A percentile compares a stretch with the other conserved stretches of the same genome.
These are phyloP conservation scores for Neltuma alba DNA, from an alignment of 306 rosid genomes.

Conservation along the genomic window DNA sequence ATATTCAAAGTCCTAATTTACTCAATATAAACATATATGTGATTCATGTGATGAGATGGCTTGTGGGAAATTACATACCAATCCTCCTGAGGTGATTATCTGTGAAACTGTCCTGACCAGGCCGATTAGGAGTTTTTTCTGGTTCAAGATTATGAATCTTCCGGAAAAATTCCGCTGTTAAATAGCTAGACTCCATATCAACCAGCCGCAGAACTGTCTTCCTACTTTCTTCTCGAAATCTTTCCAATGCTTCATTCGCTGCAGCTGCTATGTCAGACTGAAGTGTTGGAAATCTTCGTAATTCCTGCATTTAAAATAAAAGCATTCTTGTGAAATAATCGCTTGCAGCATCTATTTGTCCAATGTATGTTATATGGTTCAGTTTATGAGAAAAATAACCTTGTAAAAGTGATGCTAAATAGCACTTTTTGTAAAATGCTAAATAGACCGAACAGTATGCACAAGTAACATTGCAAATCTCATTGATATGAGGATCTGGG, in stretches of 20 bases:
- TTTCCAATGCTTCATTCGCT: conserved; percentile 84
- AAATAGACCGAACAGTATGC: not conserved
- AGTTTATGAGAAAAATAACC: not conserved
- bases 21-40: conserved; percentile 17
- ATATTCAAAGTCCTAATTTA: conserved; percentile 5
- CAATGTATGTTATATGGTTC: not conserved
- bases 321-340: conserved; percentile 26
- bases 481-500: not conserved
- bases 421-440: not conserved
- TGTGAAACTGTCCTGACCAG: conserved; percentile 58
- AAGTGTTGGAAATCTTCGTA: conserved; percentile 94
- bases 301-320: conserved; percentile 61
- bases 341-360: not conserved
- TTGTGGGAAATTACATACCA: conserved; percentile 57
- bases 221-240: conserved; percentile 90
- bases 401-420: not conserved
- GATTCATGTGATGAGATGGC: conserved; percentile 4
- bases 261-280: conserved; percentile 81
- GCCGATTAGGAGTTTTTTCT: conserved; percentile 63
- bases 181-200: conserved; percentile 98
- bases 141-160: conserved; percentile 80
- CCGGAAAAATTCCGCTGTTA: conserved; percentile 90
- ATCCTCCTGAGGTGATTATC: conserved; percentile 87
- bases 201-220: conserved; percentile 87
- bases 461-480: not conserved